A percentile compares a stretch with the other conserved stretches of the same genome.
phyloP scores from a whole-genome alignment of 2,329 filamentous ascomycete species.

The Pochonia chlamydosporia region DNA sequence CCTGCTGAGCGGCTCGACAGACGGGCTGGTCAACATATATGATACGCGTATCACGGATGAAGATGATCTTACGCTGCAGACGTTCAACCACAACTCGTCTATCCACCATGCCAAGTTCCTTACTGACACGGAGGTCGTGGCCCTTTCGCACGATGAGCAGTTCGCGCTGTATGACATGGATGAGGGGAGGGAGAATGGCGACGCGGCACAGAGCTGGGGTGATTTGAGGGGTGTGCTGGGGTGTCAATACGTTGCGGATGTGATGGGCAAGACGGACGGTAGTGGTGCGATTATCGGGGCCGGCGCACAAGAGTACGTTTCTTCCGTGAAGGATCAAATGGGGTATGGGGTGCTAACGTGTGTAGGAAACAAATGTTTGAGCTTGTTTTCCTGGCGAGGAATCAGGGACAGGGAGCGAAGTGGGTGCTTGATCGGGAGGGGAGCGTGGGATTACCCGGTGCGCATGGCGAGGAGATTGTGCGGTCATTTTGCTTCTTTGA shows the following conservation, averaged over 20 bases:
- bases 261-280: constrained; percentile 54
- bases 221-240: constrained; percentile 60
- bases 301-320: constrained; percentile 60
- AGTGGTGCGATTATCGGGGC: constrained; percentile 56
- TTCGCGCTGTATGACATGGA: constrained; percentile 67
- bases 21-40: constrained; percentile 73
- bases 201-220: constrained; percentile 54
- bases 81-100: constrained; percentile 71
- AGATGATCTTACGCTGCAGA: constrained; percentile 71
- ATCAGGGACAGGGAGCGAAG: constrained; percentile 19
- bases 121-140: constrained; percentile 57
- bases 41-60: constrained; percentile 66
- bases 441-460: constrained; percentile 54
- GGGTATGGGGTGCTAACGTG: not conserved
- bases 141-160: constrained; percentile 72
- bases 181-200: constrained; percentile 55
- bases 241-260: constrained; percentile 69
- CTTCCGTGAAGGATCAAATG: constrained; percentile 9
- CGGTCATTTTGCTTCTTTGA: constrained; percentile 60
- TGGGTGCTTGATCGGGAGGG: constrained; percentile 53
- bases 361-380: constrained; percentile 51
- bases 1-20: constrained; percentile 71
- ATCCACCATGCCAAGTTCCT: constrained; percentile 73
- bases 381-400: constrained; percentile 52
- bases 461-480: constrained; percentile 59